Base-by-base conservation (phyloP, 140 eudicot genomes). In the Ambrosia hybrid region DNA sequence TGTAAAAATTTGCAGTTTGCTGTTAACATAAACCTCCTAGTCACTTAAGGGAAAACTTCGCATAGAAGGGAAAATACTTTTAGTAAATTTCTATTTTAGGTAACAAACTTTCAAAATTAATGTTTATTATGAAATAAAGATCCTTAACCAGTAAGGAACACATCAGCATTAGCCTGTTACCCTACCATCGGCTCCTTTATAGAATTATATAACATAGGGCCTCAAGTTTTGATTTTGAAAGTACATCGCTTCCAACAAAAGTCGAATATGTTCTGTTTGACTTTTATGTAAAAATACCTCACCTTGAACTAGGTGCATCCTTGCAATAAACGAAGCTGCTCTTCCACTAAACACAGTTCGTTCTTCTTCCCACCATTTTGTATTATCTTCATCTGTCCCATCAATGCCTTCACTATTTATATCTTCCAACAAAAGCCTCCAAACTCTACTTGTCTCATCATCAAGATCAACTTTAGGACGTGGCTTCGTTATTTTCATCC, bases 251-350 rank as follows among this genome's bases (percentile, higher is more conserved):
- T 21, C 30, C 30, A 21, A 21, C 30, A 21, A 21, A 21, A 21
- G 30, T 21, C 30, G 30, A 21, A 21, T 21, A 21, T 21, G 30
- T 21, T 21, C 30, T 21, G 30, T 21, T 21, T 21, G 30, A 21
- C 30, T 21, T 58, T 30, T 45, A 30, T 34, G 53, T 76, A 65
- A 53, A n/a, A 38, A 33, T 16, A 48, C 2, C 36, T 21, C 26
- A 92, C 99, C 99, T 95, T 88, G 99, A 36, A 95, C 88, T 30
- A 95, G 97, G 72, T 84, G 99, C 99, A 95, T 95, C 70, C 99
- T 89, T 60, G 97, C 96, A 17, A 95, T 91, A 60, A 95, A 95
- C 45, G 97, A 91, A 72, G 84, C 88, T 39, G 93, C 95, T 70
- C 99, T 76, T 59, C 92, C 97, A 53, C 76, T 68, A 62, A 91